A percentile compares a stretch with the other conserved stretches of the same genome.
These are phyloP conservation scores for Asclepias syriaca DNA, from an alignment of 257 asterid genomes.

Conservation along the genomic window DNA sequence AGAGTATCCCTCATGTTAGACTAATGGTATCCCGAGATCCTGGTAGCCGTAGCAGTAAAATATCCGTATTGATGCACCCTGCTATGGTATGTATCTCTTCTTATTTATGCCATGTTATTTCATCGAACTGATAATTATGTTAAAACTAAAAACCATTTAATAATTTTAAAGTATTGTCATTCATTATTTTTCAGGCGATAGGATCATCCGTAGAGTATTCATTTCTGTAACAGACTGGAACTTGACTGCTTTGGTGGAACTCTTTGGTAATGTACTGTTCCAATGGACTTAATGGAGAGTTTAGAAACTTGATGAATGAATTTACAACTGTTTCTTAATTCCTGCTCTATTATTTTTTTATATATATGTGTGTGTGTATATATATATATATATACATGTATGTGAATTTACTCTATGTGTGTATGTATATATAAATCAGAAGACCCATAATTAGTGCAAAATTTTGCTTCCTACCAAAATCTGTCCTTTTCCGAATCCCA, in stretches of 20 bases:
- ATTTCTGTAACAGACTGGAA: constrained; percentile 10
- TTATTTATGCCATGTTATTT: not conserved
- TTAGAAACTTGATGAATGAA: not conserved
- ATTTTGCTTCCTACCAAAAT: not conserved
- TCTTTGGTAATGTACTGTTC: not conserved
- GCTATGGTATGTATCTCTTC: constrained; percentile 52
- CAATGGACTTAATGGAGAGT: not conserved
- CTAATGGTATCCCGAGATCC: constrained; percentile 48
- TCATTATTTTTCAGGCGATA: constrained; percentile 21
- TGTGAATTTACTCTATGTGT: no score
- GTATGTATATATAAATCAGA: not conserved
- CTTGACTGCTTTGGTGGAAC: not conserved
- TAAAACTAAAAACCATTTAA: not conserved
- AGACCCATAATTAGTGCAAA: not conserved
- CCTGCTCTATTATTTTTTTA: no score
- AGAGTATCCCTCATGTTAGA: constrained; percentile 75
- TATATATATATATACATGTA: no score
- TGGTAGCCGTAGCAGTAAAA: constrained; percentile 32
- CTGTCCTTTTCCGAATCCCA: not conserved
- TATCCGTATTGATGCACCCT: constrained; percentile 70
- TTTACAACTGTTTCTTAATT: not conserved
- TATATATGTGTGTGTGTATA: no score
- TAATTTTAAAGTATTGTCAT: not conserved
- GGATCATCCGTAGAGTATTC: constrained; percentile 26
- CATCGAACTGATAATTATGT: constrained; percentile 1